phyloP scores from a whole-genome alignment of 2,329 filamentous ascomycete genomes.

The Piedraia hortae region DNA sequence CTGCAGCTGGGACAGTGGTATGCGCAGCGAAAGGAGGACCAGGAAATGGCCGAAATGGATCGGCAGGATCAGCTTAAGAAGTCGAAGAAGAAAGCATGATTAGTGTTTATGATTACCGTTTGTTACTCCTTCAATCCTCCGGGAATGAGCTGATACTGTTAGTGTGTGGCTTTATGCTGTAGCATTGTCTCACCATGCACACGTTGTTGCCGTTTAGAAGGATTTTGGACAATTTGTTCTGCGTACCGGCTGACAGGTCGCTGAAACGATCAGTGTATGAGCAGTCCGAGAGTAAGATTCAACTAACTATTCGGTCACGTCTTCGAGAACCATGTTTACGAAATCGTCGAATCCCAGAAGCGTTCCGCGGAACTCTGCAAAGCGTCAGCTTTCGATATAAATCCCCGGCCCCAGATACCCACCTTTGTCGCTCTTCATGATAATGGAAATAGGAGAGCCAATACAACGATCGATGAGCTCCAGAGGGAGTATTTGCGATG shows the following conservation, averaged over 20 bases:
- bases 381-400: conserved; percentile 1
- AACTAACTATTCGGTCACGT: conserved; percentile 78
- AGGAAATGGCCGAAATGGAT: conserved; percentile 43
- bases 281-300: neutral
- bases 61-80: conserved; percentile 24
- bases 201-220: conserved; percentile 94
- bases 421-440: conserved; percentile 99
- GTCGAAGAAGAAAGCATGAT: conserved; percentile 16
- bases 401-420: conserved; percentile 5
- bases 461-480: conserved; percentile 98
- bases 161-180: no score
- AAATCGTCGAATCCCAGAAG: conserved; percentile 95
- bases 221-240: conserved; percentile 72
- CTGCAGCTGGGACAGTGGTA: conserved; percentile 97
- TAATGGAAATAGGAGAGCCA: conserved; percentile 88
- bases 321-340: conserved; percentile 89
- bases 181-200: no score
- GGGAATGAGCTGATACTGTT: no score
- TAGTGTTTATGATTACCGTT: no score
- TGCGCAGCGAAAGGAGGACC: conserved; percentile 72
- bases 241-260: conserved; percentile 58
- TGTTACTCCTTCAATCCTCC: no score
- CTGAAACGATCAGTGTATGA: conserved; percentile 20
- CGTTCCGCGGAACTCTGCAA: conserved; percentile 73
- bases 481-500: conserved; percentile 14